Evolutionary conservation across 2,329 filamentous ascomycete genomes (phyloP).

Genomic region (Neofusicoccum kwambonambiense): DNA sequence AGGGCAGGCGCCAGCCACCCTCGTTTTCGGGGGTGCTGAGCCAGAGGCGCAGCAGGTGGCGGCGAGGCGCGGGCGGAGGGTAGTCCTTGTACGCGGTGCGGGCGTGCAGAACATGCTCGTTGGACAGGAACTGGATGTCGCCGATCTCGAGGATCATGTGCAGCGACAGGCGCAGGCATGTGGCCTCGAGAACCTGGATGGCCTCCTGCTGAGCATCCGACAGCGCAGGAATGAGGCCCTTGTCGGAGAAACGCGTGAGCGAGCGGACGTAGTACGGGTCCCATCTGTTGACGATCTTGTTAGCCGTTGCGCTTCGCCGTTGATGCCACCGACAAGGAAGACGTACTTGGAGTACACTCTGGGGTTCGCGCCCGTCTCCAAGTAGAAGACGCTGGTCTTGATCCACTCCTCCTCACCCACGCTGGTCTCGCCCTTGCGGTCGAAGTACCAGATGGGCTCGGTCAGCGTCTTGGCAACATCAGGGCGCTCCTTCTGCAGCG

Average conservation of each 20-base stretch:
- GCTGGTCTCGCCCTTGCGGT: constrained; percentile 81
- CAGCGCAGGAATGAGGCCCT: constrained; percentile 70
- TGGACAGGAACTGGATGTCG: constrained; percentile 84
- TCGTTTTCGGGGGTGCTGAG: constrained; percentile 77
- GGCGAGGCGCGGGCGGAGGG: constrained; percentile 64
- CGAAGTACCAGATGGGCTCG: constrained; percentile 84
- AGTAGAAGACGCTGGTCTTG: constrained; percentile 69
- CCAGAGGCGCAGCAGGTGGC: constrained; percentile 84
- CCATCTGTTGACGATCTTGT: constrained; percentile 50
- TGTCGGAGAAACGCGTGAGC: constrained; percentile 70
- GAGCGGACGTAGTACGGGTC: constrained; percentile 86
- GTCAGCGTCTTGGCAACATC: constrained; percentile 75
- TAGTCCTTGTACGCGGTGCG: constrained; percentile 76
- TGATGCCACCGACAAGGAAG: not conserved
- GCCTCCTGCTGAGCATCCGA: constrained; percentile 69
- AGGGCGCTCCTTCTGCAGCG: constrained; percentile 69
- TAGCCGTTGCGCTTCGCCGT: not conserved
- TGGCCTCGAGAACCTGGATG: constrained; percentile 69
- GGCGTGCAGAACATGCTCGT: constrained; percentile 77
- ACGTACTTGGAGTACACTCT: constrained; percentile 70
- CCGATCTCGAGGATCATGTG: constrained; percentile 87
- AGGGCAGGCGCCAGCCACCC: constrained; percentile 82
- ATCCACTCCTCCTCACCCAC: constrained; percentile 74
- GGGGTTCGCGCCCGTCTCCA: constrained; percentile 60
- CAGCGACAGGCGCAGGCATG: constrained; percentile 68